Conservation (phyloP, 2,329 filamentous ascomycete species). For the Microdochium trichocladiopsis region DNA sequence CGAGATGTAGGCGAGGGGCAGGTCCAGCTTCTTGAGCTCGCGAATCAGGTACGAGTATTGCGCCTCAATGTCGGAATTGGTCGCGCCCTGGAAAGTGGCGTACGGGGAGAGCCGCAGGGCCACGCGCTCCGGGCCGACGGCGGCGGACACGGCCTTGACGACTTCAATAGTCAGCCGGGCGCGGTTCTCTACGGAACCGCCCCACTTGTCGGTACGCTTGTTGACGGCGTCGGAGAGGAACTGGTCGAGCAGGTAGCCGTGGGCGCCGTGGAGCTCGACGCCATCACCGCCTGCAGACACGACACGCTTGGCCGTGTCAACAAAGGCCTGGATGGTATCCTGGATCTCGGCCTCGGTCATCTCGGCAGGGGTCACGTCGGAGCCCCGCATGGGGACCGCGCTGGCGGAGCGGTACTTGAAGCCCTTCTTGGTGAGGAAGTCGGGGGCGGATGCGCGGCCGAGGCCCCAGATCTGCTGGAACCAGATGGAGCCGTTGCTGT, state of each 20-base stretch:
- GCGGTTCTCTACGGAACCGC: slow-evolving; percentile 49
- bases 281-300: slow-evolving; percentile 62
- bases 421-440: slow-evolving; percentile 16
- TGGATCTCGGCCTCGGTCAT: slow-evolving; percentile 62
- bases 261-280: slow-evolving; percentile 39
- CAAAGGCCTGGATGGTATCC: slow-evolving; percentile 49
- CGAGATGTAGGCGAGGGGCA: slow-evolving; percentile 46
- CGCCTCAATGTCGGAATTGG: slow-evolving; percentile 46
- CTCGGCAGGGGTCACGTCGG: slow-evolving; percentile 44
- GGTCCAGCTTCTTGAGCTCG: slow-evolving; percentile 39
- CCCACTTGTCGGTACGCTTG: slow-evolving; percentile 46
- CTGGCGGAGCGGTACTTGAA: slow-evolving; percentile 17
- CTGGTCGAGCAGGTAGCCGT: slow-evolving; percentile 48
- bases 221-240: slow-evolving; percentile 50
- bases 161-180: slow-evolving; percentile 45
- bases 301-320: slow-evolving; percentile 43
- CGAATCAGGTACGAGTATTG: slow-evolving; percentile 48
- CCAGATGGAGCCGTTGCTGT: slow-evolving; percentile 51
- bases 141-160: slow-evolving; percentile 40
- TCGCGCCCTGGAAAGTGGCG: slow-evolving; percentile 49
- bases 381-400: slow-evolving; percentile 26
- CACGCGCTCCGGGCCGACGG: slow-evolving; percentile 40
- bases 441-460: slow-evolving; percentile 42
- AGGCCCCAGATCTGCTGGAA: slow-evolving; percentile 52
- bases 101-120: slow-evolving; percentile 48